A percentile compares a stretch with the other conserved stretches of the same genome.
Conservation (phyloP, 345 rosid species). For the Cochlearia excelsa region DNA sequence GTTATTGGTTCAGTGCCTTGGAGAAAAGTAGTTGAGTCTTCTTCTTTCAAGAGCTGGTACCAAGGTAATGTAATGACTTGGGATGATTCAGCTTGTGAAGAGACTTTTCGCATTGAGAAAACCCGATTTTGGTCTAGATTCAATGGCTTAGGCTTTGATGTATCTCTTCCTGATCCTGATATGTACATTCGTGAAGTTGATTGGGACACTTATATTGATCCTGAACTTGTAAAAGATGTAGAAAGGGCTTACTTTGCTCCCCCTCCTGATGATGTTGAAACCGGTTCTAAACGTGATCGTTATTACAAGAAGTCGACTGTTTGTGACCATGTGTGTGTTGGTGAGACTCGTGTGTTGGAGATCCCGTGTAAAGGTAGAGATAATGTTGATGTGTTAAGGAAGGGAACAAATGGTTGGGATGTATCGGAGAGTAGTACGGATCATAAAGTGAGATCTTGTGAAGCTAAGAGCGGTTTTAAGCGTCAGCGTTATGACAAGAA, state of each 20-base stretch:
- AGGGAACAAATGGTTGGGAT: conserved; percentile 33
- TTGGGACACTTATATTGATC: conserved; percentile 69
- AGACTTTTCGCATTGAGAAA: conserved; percentile 73
- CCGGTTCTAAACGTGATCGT: conserved; percentile 33
- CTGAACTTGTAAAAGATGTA: conserved; percentile 55
- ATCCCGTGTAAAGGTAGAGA: conserved; percentile 44
- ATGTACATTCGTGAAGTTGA: conserved; percentile 53
- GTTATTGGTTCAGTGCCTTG: conserved; percentile 67
- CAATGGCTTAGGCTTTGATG: conserved; percentile 48
- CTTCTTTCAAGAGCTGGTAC: conserved; percentile 42
- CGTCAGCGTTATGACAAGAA: conserved; percentile 28
- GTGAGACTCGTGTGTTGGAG: conserved; percentile 30
- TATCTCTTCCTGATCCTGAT: conserved; percentile 66
- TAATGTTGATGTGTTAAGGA: not conserved
- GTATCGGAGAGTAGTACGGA: conserved; percentile 27
- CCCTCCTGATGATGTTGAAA: conserved; percentile 42
- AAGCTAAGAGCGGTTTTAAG: conserved; percentile 35
- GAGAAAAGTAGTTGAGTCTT: conserved; percentile 57
- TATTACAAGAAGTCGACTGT: conserved; percentile 26
- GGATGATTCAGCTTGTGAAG: conserved; percentile 79
- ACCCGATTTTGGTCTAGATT: conserved; percentile 63
- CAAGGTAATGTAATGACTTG: conserved; percentile 52
- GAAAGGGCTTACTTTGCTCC: conserved; percentile 52
- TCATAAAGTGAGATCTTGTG: conserved; percentile 25
- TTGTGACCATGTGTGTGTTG: conserved; percentile 23